Percentiles rank a stretch among this genome's conserved stretches.
Evolutionary conservation across 495 filamentous ascomycete species (phyloP).

Genomic region (Podospora appendiculata): DNA sequence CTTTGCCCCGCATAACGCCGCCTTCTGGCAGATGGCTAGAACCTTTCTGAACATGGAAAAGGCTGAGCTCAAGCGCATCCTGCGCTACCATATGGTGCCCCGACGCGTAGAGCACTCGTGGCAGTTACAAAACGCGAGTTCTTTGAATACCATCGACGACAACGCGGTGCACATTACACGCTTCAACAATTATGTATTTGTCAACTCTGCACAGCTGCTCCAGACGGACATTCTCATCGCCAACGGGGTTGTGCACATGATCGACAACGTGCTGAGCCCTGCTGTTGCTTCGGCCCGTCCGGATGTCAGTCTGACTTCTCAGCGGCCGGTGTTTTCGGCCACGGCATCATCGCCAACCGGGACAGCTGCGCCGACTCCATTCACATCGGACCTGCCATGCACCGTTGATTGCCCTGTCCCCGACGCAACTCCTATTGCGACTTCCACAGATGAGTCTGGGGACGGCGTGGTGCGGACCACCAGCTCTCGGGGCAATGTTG

Average conservation of each 20-base stretch:
- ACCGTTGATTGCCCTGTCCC: slow-evolving; percentile 18
- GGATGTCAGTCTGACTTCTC: slow-evolving; percentile 23
- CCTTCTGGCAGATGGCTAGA: slow-evolving; percentile 46
- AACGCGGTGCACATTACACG: slow-evolving; percentile 14
- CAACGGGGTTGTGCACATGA: slow-evolving; percentile 60
- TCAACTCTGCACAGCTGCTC: slow-evolving; percentile 46
- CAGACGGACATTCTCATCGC: slow-evolving; percentile 48
- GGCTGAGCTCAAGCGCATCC: slow-evolving; percentile 9
- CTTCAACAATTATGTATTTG: slow-evolving; percentile 21
- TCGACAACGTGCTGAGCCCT: slow-evolving; percentile 58
- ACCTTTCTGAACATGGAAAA: slow-evolving; percentile 4
- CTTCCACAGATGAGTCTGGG: background rate
- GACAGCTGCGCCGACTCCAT: slow-evolving; percentile 13
- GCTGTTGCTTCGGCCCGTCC: slow-evolving; percentile 36
- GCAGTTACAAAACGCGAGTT: slow-evolving; percentile 16
- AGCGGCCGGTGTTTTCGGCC: slow-evolving; percentile 33
- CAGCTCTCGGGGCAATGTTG: slow-evolving; percentile 3
- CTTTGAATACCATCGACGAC: slow-evolving; percentile 30
- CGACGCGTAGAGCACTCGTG: slow-evolving; percentile 35
- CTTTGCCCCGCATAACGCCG: slow-evolving; percentile 30
- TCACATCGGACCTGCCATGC: slow-evolving; percentile 20
- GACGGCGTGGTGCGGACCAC: background rate
- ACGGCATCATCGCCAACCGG: slow-evolving; percentile 7
- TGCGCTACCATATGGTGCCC: slow-evolving; percentile 30
- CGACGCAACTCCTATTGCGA: background rate